phyloP scores from a whole-genome alignment of 2,329 filamentous ascomycete species.

The Botrytis fabae region DNA sequence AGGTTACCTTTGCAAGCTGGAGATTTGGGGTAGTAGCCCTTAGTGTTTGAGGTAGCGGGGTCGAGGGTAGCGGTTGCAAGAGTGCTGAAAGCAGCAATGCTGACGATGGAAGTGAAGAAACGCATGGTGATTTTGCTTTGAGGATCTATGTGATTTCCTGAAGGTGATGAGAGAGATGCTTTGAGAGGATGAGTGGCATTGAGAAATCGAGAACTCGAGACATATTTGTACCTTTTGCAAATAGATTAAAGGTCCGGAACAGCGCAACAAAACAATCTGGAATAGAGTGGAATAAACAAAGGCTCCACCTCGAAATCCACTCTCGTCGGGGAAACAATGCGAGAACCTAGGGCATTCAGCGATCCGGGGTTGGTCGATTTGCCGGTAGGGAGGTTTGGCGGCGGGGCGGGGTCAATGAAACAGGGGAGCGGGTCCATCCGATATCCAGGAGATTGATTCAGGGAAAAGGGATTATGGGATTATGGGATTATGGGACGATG shows the following conservation, averaged over 20 bases:
- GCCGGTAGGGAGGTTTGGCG: neutral
- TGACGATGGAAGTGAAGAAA: constrained; percentile 13
- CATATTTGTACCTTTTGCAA: constrained; percentile 2
- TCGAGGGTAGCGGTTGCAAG: constrained; percentile 18
- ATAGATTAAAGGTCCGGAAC: neutral
- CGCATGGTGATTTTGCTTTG: neutral
- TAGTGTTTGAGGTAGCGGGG: constrained; percentile 13
- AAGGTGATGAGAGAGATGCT: neutral
- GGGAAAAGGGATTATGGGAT: constrained; percentile 1
- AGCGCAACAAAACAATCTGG: neutral
- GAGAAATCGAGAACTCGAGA: neutral
- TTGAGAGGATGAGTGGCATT: neutral
- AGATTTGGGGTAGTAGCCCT: neutral
- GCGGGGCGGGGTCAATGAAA: neutral
- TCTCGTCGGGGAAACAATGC: neutral
- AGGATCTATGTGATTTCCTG: neutral
- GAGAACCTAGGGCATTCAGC: neutral
- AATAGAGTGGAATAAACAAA: neutral
- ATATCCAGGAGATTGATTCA: neutral
- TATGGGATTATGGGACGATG: neutral
- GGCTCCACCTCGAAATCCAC: neutral
- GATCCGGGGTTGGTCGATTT: constrained; percentile 2
- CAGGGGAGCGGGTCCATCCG: neutral
- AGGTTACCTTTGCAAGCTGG: neutral
- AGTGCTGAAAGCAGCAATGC: constrained; percentile 3